phyloP scores from a whole-genome alignment of 768 basidiomycete species.

The Russula virescens region DNA sequence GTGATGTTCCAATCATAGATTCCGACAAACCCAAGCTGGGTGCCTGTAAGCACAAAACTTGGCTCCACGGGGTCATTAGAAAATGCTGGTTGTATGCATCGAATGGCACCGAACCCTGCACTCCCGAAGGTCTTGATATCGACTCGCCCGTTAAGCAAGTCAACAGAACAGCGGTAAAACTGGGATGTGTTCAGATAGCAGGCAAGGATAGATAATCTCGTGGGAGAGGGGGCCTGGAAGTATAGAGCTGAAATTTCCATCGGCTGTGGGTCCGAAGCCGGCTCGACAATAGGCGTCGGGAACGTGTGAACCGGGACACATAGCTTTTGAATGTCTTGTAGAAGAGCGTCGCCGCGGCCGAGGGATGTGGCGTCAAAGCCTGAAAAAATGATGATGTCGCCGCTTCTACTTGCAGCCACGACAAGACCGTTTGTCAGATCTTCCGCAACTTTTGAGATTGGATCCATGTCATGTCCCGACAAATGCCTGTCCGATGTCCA shows the following conservation, averaged over 20 bases:
- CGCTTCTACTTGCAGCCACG: constrained; percentile 48
- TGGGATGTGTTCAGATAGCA: constrained; percentile 44
- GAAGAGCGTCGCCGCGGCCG: constrained; percentile 3
- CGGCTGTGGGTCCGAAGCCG: background rate
- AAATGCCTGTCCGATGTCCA: constrained; percentile 52
- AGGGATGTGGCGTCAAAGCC: constrained; percentile 33
- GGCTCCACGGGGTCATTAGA: constrained; percentile 32
- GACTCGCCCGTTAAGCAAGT: constrained; percentile 28
- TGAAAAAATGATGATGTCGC: constrained; percentile 52
- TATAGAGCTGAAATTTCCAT: constrained; percentile 1
- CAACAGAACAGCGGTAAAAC: constrained; percentile 48
- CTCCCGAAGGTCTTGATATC: constrained; percentile 47
- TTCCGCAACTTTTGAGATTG: constrained; percentile 46
- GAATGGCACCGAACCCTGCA: constrained; percentile 45
- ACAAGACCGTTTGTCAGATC: constrained; percentile 41
- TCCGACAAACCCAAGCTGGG: constrained; percentile 57
- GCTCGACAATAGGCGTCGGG: background rate
- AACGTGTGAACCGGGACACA: constrained; percentile 4
- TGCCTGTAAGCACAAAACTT: constrained; percentile 58
- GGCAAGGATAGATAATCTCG: constrained; percentile 39
- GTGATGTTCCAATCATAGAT: constrained; percentile 48
- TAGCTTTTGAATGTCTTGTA: background rate
- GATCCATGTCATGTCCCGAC: constrained; percentile 38
- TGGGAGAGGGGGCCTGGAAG: constrained; percentile 12
- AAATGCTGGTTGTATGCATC: constrained; percentile 46